Evolutionary conservation across 192 early-diverging fungal genomes (phyloP), one percentile per base, ranked within the genome.

Genomic region (Dissophora globulifera): DNA sequence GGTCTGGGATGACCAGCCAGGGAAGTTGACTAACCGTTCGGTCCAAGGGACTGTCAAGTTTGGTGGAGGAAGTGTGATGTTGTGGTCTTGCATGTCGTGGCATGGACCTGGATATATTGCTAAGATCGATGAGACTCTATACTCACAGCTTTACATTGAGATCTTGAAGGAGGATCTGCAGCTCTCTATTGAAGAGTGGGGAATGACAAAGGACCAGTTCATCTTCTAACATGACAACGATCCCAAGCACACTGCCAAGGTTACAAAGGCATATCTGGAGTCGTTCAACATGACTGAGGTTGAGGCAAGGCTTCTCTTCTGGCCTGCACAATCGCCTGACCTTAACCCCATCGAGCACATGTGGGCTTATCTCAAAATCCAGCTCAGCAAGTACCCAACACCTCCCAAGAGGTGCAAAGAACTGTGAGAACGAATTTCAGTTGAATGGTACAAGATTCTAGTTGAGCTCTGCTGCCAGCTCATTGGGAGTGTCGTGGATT

Each of bases 221-320:
- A 26, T 64, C 48, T 79, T 82, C 20, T 69, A 79, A 16, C 70
- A 82, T 19, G 69, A 82, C 60, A 78, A 80, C 32, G 69, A 74
- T 41, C 79, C 64, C 4, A 80, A 74, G 59, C 79, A 80, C 43
- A 80, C 56, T 11, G 32, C 59, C 1, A 59, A 67, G 22, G n/a
- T 52, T 16, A 58, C 65, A 38, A 53, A 62, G 41, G 64, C 57
- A 3, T 72, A 56, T 26, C 29, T 72, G 58, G 43, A 35, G 0
- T 32, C 26, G 17, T n/a, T 47, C 0, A 19, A 54, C 5, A 4
- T 69, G 3, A 69, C 50, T 3, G 67, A 54, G 67, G 41, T 26
- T 11, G 56, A 45, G 12, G 67, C 50, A 45, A 53, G n/a, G 42
- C 58, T 61, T 45, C 42, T 69, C 5, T 13, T 42, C 22, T 69